phyloP scores from a whole-genome alignment of 257 asterid genomes.

The Solanum commersonii region DNA sequence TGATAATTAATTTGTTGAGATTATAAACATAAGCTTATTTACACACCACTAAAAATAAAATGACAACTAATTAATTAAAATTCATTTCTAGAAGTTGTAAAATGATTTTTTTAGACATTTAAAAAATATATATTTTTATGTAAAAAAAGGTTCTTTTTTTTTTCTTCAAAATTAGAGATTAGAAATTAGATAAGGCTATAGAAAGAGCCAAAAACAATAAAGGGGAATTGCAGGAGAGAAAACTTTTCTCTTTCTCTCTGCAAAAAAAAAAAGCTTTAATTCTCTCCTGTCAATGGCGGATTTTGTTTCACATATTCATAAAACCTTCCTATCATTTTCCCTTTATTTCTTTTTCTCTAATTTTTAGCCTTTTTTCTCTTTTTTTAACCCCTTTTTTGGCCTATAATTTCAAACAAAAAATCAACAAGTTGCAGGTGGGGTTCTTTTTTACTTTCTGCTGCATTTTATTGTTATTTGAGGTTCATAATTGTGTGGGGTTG shows the following conservation, averaged over 20 bases:
- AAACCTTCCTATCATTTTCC: conserved; percentile 7
- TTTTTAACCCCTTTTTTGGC: neutral
- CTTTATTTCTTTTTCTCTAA: neutral
- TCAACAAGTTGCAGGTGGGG: neutral
- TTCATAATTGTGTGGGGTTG: neutral
- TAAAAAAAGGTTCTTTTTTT: neutral
- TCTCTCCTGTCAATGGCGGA: conserved; percentile 27
- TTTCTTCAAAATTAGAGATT: neutral
- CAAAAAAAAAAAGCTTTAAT: neutral
- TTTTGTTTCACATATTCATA: conserved; percentile 12
- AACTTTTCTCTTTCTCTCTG: conserved; percentile 22
- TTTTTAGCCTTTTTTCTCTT: neutral
- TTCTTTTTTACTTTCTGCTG: neutral
- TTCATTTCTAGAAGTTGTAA: neutral
- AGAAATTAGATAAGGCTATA: neutral
- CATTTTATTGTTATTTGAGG: neutral
- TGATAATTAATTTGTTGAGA: neutral
- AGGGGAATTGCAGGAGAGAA: conserved; percentile 7
- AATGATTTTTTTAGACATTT: neutral
- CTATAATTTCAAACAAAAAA: neutral
- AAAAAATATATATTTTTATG: neutral
- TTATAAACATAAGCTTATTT: neutral
- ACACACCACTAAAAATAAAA: neutral
- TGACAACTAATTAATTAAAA: neutral
- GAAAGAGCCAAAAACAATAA: neutral